These are phyloP conservation scores for Bauhinia variegata DNA, from an alignment of 306 rosid species.

Conservation along the genomic window DNA sequence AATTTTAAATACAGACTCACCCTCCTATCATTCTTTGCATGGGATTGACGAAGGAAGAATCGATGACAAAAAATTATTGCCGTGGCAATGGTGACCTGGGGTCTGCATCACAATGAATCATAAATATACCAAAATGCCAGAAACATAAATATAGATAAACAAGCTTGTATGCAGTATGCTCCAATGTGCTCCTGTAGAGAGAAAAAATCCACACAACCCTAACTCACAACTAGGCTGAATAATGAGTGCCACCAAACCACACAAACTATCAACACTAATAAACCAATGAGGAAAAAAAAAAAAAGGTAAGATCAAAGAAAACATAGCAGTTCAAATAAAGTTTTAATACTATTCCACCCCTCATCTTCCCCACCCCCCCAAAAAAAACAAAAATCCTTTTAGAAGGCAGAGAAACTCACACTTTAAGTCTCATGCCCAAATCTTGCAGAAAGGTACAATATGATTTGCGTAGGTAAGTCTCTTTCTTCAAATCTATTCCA, in stretches of 20 bases:
- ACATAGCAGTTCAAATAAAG: constrained; percentile 27
- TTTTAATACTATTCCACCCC: neutral
- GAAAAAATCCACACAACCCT: constrained; percentile 20
- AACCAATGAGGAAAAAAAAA: too few relatives aligned
- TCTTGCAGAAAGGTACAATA: constrained; percentile 93
- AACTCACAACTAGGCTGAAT: too few relatives aligned
- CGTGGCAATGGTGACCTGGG: constrained; percentile 97
- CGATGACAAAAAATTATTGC: constrained; percentile 97
- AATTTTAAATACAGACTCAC: constrained; percentile 60
- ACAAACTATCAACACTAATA: too few relatives aligned
- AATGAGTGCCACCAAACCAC: too few relatives aligned
- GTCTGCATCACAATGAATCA: constrained; percentile 63
- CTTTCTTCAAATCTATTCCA: constrained; percentile 90
- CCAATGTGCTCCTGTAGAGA: constrained; percentile 5
- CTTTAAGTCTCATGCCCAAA: constrained; percentile 95
- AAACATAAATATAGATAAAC: constrained; percentile 16
- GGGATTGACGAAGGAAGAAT: constrained; percentile 95
- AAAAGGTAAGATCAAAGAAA: too few relatives aligned
- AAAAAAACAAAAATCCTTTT: neutral
- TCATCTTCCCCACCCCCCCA: too few relatives aligned
- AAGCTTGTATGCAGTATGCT: too few relatives aligned
- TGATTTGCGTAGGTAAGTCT: constrained; percentile 89
- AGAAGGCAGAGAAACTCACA: constrained; percentile 60
- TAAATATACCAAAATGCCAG: constrained; percentile 17
- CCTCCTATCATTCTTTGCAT: constrained; percentile 95